Conservation (phyloP, 176 grass and related monocot species). For the Oryza coarctata region DNA sequence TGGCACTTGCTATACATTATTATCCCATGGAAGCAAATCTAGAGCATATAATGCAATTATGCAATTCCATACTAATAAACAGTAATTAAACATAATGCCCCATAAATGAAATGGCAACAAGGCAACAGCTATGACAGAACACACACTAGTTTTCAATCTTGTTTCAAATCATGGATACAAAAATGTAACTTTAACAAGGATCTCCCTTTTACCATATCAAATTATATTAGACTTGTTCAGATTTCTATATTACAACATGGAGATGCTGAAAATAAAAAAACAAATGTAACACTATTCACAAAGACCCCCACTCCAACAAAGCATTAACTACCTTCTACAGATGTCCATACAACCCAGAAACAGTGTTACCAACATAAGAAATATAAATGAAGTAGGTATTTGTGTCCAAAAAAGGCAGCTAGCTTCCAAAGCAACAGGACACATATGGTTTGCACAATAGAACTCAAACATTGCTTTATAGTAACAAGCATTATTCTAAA, state of each 20-base stretch:
- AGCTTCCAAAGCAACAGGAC: not conserved
- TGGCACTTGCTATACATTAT: not conserved
- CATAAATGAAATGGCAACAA: not conserved
- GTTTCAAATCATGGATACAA: not conserved
- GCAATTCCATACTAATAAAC: not conserved
- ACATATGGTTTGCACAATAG: not conserved
- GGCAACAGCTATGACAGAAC: not conserved
- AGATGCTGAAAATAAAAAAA: not conserved
- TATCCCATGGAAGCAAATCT: not conserved
- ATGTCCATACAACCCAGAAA: not conserved
- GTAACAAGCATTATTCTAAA: not conserved
- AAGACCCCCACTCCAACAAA: not conserved
- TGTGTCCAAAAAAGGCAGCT: not conserved
- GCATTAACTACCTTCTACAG: not conserved
- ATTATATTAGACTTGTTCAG: not conserved
- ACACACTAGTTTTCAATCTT: not conserved
- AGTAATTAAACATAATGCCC: not conserved
- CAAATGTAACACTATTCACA: not conserved
- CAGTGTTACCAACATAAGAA: not conserved
- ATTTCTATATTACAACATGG: conserved; percentile 1
- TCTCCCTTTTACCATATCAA: not conserved
- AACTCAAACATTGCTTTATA: not conserved
- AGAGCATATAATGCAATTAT: not conserved
- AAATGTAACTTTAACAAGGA: not conserved
- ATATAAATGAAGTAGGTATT: not conserved